phyloP scores from a whole-genome alignment of 2,329 filamentous ascomycete genomes.

The Fusarium scirpi region DNA sequence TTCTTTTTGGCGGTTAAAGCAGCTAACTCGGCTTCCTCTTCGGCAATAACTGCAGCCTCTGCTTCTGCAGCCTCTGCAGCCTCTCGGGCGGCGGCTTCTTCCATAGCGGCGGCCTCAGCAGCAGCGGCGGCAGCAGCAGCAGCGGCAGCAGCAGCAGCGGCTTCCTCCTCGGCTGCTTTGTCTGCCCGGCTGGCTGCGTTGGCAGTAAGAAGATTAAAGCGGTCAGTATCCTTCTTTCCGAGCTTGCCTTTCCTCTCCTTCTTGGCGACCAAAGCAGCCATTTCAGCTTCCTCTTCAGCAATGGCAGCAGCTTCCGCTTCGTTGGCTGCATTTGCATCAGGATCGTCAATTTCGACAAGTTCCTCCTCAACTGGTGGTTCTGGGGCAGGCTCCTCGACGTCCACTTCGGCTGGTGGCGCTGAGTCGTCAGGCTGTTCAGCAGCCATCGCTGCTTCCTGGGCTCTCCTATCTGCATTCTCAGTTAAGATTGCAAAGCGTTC shows the following conservation, averaged over 20 bases:
- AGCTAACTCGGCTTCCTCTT: slow-evolving; percentile 46
- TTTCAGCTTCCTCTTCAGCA: slow-evolving; percentile 52
- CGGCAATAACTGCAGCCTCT: slow-evolving; percentile 32
- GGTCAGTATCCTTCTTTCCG: slow-evolving; percentile 60
- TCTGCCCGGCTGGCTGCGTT: slow-evolving; percentile 49
- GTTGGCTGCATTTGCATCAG: slow-evolving; percentile 8
- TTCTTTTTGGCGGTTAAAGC: slow-evolving; percentile 52
- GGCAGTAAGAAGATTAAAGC: slow-evolving; percentile 53
- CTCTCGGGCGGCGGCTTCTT: slow-evolving; percentile 29
- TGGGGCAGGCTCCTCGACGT: slow-evolving; percentile 25
- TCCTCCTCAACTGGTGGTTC: slow-evolving; percentile 17
- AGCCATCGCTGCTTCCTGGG: slow-evolving; percentile 35
- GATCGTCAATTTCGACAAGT: slow-evolving; percentile 14
- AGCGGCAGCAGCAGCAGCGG: slow-evolving; percentile 29
- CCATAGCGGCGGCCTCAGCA: slow-evolving; percentile 21
- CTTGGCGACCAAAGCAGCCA: slow-evolving; percentile 57
- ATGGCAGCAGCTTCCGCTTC: slow-evolving; percentile 22
- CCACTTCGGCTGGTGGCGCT: slow-evolving; percentile 8
- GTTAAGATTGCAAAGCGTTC: slow-evolving; percentile 34
- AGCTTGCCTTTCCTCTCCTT: slow-evolving; percentile 59
- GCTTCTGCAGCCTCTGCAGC: slow-evolving; percentile 38
- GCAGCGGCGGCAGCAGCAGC: slow-evolving; percentile 35
- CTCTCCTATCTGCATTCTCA: slow-evolving; percentile 28
- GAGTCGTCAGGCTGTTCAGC: slow-evolving; percentile 43
- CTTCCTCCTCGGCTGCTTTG: slow-evolving; percentile 36